phyloP scores from a whole-genome alignment of 352 stramenopile genomes.

The Hyaloperonospora arabidopsidis region DNA sequence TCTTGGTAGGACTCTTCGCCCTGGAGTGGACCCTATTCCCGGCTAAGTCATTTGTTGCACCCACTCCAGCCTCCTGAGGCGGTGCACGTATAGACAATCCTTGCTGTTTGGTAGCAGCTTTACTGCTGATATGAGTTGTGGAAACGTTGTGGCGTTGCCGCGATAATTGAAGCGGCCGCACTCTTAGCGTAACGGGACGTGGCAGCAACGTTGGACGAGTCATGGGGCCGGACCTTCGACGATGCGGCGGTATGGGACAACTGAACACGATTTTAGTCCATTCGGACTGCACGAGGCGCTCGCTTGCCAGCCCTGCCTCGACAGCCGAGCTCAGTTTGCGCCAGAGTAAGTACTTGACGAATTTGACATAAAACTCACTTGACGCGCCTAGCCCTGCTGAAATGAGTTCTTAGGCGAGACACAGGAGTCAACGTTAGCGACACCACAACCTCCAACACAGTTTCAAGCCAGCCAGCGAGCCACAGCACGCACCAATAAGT shows the following conservation, averaged over 20 bases:
- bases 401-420: conserved; percentile 42
- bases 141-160: conserved; percentile 18
- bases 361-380: conserved; percentile 24
- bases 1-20: conserved; percentile 26
- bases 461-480: too few relatives aligned
- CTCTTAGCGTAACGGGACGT: conserved; percentile 52
- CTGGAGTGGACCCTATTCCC: conserved; percentile 17
- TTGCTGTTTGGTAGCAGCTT: conserved; percentile 10
- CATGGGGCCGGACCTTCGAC: conserved; percentile 33
- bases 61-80: conserved; percentile 10
- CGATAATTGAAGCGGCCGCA: conserved; percentile 41
- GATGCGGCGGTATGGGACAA: conserved; percentile 26
- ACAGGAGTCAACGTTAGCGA: conserved; percentile 6
- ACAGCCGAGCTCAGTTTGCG: conserved; percentile 40
- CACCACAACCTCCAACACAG: conserved; percentile 6
- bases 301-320: conserved; percentile 26
- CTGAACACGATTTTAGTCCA: conserved; percentile 81
- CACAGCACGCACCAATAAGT: conserved; percentile 43
- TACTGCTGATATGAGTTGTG: conserved; percentile 9
- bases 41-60: conserved; percentile 17
- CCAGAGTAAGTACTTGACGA: conserved; percentile 49
- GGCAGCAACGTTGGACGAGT: conserved; percentile 35
- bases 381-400: conserved; percentile 28
- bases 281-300: conserved; percentile 45
- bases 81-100: conserved; percentile 12